Conservation (phyloP, 2,329 filamentous ascomycete genomes). For the Eurotiales sp. region DNA sequence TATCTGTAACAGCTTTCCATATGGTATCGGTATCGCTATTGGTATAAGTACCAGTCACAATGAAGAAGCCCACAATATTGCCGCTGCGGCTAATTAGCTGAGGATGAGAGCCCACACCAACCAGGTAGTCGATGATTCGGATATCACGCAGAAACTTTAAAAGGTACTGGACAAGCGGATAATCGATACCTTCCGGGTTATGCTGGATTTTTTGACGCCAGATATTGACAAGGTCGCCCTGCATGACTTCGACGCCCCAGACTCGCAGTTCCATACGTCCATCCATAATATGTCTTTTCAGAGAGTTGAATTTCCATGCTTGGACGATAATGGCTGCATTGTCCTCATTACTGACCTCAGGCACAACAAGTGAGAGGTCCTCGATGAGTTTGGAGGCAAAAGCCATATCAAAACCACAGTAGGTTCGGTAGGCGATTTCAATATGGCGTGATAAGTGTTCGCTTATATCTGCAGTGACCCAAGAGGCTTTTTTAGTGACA, state of each 20-base stretch:
- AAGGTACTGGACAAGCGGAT: conserved; percentile 62
- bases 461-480: conserved; percentile 41
- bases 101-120: conserved; percentile 86
- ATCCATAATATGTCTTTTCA: conserved; percentile 71
- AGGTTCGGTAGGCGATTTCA: conserved; percentile 26
- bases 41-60: conserved; percentile 72
- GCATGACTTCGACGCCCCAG: conserved; percentile 71
- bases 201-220: conserved; percentile 58
- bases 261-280: conserved; percentile 89
- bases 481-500: conserved; percentile 40
- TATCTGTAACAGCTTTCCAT: conserved; percentile 77
- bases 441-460: conserved; percentile 33
- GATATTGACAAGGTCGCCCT: conserved; percentile 62
- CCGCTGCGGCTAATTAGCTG: conserved; percentile 77
- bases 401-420: conserved; percentile 28
- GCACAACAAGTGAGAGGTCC: conserved; percentile 33
- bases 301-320: conserved; percentile 65
- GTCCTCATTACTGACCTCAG: conserved; percentile 23
- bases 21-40: conserved; percentile 70
- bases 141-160: conserved; percentile 66
- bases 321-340: conserved; percentile 39
- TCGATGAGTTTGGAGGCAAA: conserved; percentile 32
- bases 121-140: conserved; percentile 77
- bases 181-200: conserved; percentile 38
- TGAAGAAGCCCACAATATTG: conserved; percentile 83